Base-by-base conservation (phyloP, 805 yeast genomes). In the Barnettozyma pratensis region DNA sequence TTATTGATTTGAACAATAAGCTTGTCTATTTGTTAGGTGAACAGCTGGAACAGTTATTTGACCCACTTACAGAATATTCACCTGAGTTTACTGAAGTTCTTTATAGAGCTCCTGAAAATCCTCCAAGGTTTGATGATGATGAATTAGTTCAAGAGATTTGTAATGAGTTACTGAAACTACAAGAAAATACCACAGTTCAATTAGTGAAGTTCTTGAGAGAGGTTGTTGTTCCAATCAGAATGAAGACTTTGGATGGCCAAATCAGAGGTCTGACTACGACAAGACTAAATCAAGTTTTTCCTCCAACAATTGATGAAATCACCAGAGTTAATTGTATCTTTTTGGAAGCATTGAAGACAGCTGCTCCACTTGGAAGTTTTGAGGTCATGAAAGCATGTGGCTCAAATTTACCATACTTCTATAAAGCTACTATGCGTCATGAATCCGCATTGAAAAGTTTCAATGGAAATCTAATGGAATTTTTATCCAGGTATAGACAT, bases 251-350 rank as follows among this genome's bases (percentile, higher is more conserved):
- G 34, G 75, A 80, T 47, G 76, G 76, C 1, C 74, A 75, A 37
- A 64, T 81, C 6, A 70, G 75, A 4, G 73, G 73, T 9, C 62
- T 79, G 39, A 81, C 87, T 1, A 81, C 86, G 3, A 65, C 83
- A 2, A 80, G 81, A 55, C 72, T 91, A 34, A 91, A 92, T 64
- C 74, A 81, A 43, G 74, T 89, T 1, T 90, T 92, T 60, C 97
- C 98, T 3, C 97, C 97, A 1, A 92, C 98, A 0, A 85, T 92
- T 19, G 97, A 92, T 66, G 98, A 92, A 68, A 83, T 92, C 14
- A 87, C 96, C 9, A 75, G 97, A 59, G 83, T 92, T 37, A 91
- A 91, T 61, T 87, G 96, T 61, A 81, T 92, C 5, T 80, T 88
- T 50, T 76, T 86, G 52, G 95, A 86, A 55, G 80, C 94, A 26